A percentile compares a stretch with the other conserved stretches of the same genome.
Evolutionary conservation across 176 grass and related monocot species (phyloP).

Genomic region (maize (Zea mays)): DNA sequence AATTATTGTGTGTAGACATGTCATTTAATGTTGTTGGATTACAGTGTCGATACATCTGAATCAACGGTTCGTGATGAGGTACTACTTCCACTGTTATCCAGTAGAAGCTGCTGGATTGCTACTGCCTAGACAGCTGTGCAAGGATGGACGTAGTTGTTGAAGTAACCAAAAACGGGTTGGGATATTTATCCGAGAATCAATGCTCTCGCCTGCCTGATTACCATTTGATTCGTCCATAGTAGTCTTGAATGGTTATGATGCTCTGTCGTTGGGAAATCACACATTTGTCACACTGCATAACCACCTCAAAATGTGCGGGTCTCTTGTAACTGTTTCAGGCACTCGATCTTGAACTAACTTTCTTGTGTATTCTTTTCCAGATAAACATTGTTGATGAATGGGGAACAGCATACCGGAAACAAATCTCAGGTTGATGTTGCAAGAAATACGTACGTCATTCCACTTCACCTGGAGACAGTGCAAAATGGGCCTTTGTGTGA

Average conservation of each 20-base stretch:
- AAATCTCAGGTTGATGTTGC: slow-evolving; percentile 16
- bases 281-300: neutral
- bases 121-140: slow-evolving; percentile 24
- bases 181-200: slow-evolving; percentile 12
- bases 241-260: neutral
- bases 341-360: slow-evolving; percentile 23
- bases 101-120: neutral
- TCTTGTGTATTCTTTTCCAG: slow-evolving; percentile 21
- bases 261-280: slow-evolving; percentile 1
- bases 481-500: slow-evolving; percentile 10
- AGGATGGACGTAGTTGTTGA: slow-evolving; percentile 21
- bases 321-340: neutral
- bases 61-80: slow-evolving; percentile 11
- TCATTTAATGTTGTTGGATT: slow-evolving; percentile 31
- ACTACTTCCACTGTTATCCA: slow-evolving; percentile 33
- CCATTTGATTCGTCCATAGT: slow-evolving; percentile 10
- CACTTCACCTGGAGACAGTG: neutral
- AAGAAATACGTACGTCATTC: neutral
- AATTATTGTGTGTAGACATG: slow-evolving; percentile 32
- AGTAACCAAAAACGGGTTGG: slow-evolving; percentile 27
- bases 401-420: neutral
- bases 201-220: neutral
- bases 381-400: slow-evolving; percentile 25
- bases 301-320: neutral
- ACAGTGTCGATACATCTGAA: slow-evolving; percentile 29